Evolutionary conservation across 352 stramenopile species (phyloP), one percentile per base, ranked within the genome.

Genomic region (Phytophthora citricola): DNA sequence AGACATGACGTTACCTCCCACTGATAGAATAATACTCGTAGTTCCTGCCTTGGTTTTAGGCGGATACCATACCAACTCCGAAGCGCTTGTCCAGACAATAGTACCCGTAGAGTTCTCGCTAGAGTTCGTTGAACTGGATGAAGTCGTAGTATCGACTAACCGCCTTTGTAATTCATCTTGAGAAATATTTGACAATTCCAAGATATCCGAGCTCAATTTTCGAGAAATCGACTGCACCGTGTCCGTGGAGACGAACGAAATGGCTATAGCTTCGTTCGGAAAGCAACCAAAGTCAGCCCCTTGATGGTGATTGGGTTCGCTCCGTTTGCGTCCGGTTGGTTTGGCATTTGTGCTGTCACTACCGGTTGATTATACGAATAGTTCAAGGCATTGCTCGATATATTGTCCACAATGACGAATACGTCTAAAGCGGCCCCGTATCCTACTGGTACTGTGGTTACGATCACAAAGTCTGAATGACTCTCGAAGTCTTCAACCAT

Each of bases 281-380:
- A 88, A 90, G 50, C 81, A 90, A 14, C 81, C 81, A 51, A 88
- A 90, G 65, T 90, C 81, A 31, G 71, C 79, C 2, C 81, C 20
- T 78, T 75, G 46, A 90, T 90, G 22, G 80, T 82, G 45, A 90
- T 87, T 2, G 71, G 58, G n/a, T 69, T 85, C 20, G 75, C 77
- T 31, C 81, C 79, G 61, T 90, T 90, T 32, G 81, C 81, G 45
- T 90, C 81, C 0, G 75, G 73, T 49, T 88, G 79, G 46, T 90
- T 90, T 5, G 81, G 81, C 75, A 90, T 88, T 40, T 90, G 81
- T 3, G 78, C 65, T 17, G 56, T 62, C 41, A 90, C 67, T 4
- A 90, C 59, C 4, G 81, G 81, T 39, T 88, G 76, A 43, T 90
- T 90, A 67, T 88, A 90, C 24, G 78, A 77, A 10, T 84, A 88